Conservation (phyloP, 192 early-diverging fungal species). For the Coemansia sp. region DNA sequence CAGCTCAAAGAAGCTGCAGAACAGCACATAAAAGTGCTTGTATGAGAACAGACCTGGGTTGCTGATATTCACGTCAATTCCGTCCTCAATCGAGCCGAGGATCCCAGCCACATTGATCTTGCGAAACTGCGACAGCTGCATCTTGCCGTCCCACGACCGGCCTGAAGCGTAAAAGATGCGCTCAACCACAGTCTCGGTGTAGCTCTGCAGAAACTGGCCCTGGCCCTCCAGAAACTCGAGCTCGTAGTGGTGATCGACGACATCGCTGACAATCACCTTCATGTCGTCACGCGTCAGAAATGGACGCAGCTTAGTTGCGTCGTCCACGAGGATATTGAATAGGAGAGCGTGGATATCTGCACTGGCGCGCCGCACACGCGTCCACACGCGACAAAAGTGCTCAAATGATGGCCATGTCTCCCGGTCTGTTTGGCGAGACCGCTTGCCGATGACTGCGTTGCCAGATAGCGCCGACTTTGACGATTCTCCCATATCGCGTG, state of each 20-base stretch:
- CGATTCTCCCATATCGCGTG: constrained; percentile 16
- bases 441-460: constrained; percentile 37
- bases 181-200: constrained; percentile 88
- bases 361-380: constrained; percentile 42
- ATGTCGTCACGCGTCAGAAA: constrained; percentile 67
- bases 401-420: constrained; percentile 25
- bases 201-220: constrained; percentile 80
- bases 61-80: constrained; percentile 65
- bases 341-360: constrained; percentile 55
- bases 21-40: constrained; percentile 97
- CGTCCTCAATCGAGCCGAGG: constrained; percentile 64
- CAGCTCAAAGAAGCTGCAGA: constrained; percentile 95
- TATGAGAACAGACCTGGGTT: constrained; percentile 89
- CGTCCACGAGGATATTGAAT: constrained; percentile 60
- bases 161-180: constrained; percentile 80
- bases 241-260: constrained; percentile 84
- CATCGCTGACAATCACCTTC: constrained; percentile 70
- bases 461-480: constrained; percentile 10
- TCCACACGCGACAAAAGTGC: constrained; percentile 47
- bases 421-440: constrained; percentile 41
- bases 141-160: constrained; percentile 64
- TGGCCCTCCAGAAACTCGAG: constrained; percentile 80
- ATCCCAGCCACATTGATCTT: constrained; percentile 62
- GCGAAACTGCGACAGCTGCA: constrained; percentile 78
- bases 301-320: constrained; percentile 36